Percentiles rank a stretch among this genome's conserved stretches.
phyloP scores from a whole-genome alignment of 805 yeast species.

The Wickerhamiella kazuoi region DNA sequence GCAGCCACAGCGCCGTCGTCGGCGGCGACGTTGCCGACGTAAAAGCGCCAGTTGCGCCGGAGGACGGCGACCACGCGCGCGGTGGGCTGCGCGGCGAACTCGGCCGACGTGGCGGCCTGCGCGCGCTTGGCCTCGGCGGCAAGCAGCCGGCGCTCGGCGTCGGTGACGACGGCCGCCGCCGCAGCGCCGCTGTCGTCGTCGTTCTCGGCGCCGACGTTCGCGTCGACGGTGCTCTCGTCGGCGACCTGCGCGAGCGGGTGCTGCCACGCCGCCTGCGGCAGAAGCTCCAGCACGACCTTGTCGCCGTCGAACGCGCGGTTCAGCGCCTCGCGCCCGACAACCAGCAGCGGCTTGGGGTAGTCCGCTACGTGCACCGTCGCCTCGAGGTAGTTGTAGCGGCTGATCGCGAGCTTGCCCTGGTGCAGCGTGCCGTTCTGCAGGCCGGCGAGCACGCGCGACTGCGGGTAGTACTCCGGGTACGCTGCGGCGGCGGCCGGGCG shows the following conservation, averaged over 20 bases:
- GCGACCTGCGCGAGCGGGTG: constrained; percentile 63
- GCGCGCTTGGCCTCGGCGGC: constrained; percentile 58
- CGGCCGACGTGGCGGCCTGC: constrained; percentile 18
- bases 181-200: constrained; percentile 28
- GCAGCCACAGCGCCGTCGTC: constrained; percentile 65
- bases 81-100: constrained; percentile 60
- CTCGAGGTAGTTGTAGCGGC: constrained; percentile 75
- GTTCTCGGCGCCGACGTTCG: constrained; percentile 29
- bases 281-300: constrained; percentile 70
- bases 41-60: constrained; percentile 87
- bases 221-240: constrained; percentile 53
- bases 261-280: constrained; percentile 78
- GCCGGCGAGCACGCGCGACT: constrained; percentile 80
- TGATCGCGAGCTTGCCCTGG: constrained; percentile 68
- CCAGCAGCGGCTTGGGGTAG: constrained; percentile 62
- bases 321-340: constrained; percentile 66
- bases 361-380: constrained; percentile 60
- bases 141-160: constrained; percentile 50
- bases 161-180: constrained; percentile 35
- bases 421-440: constrained; percentile 68
- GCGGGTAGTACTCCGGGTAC: constrained; percentile 63
- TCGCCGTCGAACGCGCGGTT: constrained; percentile 91
- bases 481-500: constrained; percentile 28
- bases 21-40: constrained; percentile 75
- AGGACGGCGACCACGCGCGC: constrained; percentile 77